phyloP scores from a whole-genome alignment of 169 alveolate genomes.

The Eimeria maxima region DNA sequence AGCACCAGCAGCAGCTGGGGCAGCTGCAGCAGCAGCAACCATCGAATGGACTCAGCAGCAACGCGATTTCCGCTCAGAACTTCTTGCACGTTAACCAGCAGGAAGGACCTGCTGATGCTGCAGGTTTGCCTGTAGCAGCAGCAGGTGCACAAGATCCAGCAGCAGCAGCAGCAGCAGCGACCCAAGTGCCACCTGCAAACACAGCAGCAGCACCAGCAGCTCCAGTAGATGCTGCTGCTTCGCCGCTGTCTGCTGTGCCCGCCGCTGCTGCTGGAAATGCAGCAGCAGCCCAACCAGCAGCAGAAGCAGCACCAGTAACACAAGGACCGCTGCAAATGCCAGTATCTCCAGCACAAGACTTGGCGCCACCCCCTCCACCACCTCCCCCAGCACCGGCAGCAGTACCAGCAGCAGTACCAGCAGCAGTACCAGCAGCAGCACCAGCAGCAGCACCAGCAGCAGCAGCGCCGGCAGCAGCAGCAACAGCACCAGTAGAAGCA shows the following conservation, averaged over 20 bases:
- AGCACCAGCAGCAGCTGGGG: conserved; percentile 37
- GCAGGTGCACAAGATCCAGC: conserved; percentile 31
- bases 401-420: not conserved
- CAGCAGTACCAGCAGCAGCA: conserved; percentile 23
- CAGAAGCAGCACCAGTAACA: conserved; percentile 9
- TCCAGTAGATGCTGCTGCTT: not conserved
- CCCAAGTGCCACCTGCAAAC: not conserved
- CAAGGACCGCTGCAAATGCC: not conserved
- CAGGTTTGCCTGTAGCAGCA: conserved; percentile 10
- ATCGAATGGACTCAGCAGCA: not conserved
- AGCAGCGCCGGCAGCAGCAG: conserved; percentile 30
- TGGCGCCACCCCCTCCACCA: conserved; percentile 7
- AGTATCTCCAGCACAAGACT: not conserved
- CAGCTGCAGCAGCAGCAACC: conserved; percentile 31
- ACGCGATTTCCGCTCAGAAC: not conserved
- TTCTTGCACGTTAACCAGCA: conserved; percentile 1
- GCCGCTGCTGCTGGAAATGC: not conserved
- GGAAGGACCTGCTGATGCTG: not conserved
- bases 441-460: conserved; percentile 30
- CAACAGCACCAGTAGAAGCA: not conserved
- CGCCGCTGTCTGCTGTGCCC: not conserved
- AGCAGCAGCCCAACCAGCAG: conserved; percentile 32
- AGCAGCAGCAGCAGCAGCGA: conserved; percentile 16
- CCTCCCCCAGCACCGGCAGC: conserved; percentile 17
- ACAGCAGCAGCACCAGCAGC: not conserved